A percentile compares a stretch with the other conserved stretches of the same genome.
Evolutionary conservation across 2,329 filamentous ascomycete genomes (phyloP).

Genomic region (Monosporascus sp.): DNA sequence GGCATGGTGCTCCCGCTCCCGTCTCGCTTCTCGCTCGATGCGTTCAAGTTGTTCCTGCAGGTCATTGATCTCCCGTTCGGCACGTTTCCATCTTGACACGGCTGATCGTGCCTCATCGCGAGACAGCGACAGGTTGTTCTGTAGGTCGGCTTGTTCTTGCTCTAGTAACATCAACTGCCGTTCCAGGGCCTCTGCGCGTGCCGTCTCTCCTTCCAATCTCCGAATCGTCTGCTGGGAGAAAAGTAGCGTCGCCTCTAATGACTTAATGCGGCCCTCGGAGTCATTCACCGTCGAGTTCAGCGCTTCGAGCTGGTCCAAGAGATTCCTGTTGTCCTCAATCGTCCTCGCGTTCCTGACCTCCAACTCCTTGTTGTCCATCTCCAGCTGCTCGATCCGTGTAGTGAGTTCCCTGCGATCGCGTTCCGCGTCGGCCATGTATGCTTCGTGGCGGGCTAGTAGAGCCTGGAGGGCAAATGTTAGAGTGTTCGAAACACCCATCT

Average conservation of each 20-base stretch:
- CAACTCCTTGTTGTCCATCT: constrained; percentile 66
- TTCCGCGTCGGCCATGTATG: constrained; percentile 89
- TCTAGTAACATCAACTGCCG: constrained; percentile 75
- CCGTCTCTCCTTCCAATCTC: constrained; percentile 66
- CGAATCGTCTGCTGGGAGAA: constrained; percentile 74
- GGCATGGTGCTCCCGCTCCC: constrained; percentile 75
- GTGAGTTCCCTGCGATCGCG: constrained; percentile 72
- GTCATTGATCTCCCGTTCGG: constrained; percentile 71
- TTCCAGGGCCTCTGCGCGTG: constrained; percentile 74
- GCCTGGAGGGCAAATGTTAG: constrained; percentile 79
- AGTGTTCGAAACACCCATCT: constrained; percentile 36
- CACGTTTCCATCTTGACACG: constrained; percentile 76
- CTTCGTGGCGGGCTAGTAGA: constrained; percentile 84
- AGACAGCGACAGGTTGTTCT: constrained; percentile 60
- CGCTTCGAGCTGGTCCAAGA: constrained; percentile 79
- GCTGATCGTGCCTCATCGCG: constrained; percentile 74
- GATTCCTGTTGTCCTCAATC: constrained; percentile 74
- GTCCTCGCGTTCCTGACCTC: constrained; percentile 72
- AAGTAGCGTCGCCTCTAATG: constrained; percentile 69
- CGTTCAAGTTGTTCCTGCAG: constrained; percentile 83
- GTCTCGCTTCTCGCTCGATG: constrained; percentile 76
- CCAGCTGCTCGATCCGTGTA: constrained; percentile 68
- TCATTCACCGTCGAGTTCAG: constrained; percentile 75
- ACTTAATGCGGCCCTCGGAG: constrained; percentile 74
- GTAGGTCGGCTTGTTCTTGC: constrained; percentile 69